phyloP scores from a whole-genome alignment of 1,284 basidiomycete genomes.

The Pseudozyma tsukubaensis region DNA sequence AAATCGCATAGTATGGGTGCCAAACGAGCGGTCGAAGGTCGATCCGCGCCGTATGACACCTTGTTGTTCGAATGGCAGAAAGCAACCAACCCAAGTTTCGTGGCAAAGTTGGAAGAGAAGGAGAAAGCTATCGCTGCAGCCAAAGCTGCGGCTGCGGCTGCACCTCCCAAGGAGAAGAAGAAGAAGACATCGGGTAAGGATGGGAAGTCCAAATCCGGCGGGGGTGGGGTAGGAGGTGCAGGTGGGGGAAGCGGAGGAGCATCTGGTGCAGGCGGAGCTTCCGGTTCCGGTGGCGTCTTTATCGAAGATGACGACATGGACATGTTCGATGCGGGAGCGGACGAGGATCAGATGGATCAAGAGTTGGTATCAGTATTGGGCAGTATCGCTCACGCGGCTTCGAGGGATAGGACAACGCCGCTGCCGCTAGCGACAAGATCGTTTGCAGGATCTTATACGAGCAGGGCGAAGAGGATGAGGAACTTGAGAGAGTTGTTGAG shows the following conservation, averaged over 20 bases:
- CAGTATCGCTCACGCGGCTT: conserved; percentile 48
- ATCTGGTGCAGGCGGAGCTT: neutral
- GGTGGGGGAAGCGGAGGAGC: conserved; percentile 7
- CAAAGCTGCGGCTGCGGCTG: conserved; percentile 49
- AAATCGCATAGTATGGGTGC: conserved; percentile 98
- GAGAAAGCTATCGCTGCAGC: conserved; percentile 63
- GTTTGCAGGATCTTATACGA: conserved; percentile 59
- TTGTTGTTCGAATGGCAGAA: conserved; percentile 87
- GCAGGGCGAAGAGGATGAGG: conserved; percentile 55
- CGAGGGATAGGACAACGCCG: conserved; percentile 54
- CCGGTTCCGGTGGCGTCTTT: conserved; percentile 10
- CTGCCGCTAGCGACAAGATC: conserved; percentile 56
- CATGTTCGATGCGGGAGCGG: conserved; percentile 56
- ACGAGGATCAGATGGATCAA: conserved; percentile 61
- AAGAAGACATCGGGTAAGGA: conserved; percentile 46
- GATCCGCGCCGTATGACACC: conserved; percentile 86
- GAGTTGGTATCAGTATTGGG: conserved; percentile 50
- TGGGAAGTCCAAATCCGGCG: conserved; percentile 22
- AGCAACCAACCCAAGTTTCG: conserved; percentile 89
- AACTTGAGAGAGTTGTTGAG: conserved; percentile 55
- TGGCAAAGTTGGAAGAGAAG: conserved; percentile 82
- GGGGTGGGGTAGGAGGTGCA: conserved; percentile 5
- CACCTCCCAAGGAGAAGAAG: conserved; percentile 61
- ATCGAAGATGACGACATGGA: conserved; percentile 58
- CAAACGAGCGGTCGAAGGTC: conserved; percentile 89